These are phyloP conservation scores for Jaenimonas drosophilae DNA, from an alignment of 208 protist species.

Conservation along the genomic window DNA sequence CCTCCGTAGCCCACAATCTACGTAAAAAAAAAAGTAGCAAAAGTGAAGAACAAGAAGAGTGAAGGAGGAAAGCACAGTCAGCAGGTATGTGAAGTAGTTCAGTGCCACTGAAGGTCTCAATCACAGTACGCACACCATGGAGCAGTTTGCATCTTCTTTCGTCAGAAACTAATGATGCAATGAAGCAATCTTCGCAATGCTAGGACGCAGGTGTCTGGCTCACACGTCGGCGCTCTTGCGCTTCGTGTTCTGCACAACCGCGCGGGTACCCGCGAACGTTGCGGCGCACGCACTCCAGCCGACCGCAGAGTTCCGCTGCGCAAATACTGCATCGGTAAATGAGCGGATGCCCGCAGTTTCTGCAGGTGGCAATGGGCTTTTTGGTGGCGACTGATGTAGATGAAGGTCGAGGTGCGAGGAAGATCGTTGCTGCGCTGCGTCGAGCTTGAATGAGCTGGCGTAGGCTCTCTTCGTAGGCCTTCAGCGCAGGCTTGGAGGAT, in stretches of 20 bases:
- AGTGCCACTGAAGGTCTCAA: too few species aligned
- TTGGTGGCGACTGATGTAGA: too few species aligned
- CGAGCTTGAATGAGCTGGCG: slow-evolving; percentile 23
- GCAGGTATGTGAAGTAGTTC: too few species aligned
- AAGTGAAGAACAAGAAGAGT: slow-evolving; percentile 1
- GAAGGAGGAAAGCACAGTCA: neutral
- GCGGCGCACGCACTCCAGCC: slow-evolving; percentile 20
- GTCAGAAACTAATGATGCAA: too few species aligned
- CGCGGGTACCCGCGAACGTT: slow-evolving; percentile 46
- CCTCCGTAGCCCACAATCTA: too few species aligned
- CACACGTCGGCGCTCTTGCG: too few species aligned
- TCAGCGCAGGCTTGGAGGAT: slow-evolving; percentile 27
- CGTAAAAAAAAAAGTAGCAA: neutral
- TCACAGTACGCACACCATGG: too few species aligned
- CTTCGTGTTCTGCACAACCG: slow-evolving; percentile 40
- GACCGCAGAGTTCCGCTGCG: slow-evolving; percentile 57
- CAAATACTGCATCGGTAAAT: slow-evolving; percentile 57
- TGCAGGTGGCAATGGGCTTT: too few species aligned
- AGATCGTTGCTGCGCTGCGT: slow-evolving; percentile 21
- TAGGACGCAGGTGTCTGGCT: too few species aligned
- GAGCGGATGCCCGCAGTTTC: slow-evolving; percentile 33
- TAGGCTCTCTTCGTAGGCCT: slow-evolving; percentile 52
- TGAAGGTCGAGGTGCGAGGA: too few species aligned
- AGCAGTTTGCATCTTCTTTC: too few species aligned
- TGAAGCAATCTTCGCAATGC: too few species aligned